Base-by-base conservation (phyloP, 1,139 yeast species). In the Yamadazyma oceani region DNA sequence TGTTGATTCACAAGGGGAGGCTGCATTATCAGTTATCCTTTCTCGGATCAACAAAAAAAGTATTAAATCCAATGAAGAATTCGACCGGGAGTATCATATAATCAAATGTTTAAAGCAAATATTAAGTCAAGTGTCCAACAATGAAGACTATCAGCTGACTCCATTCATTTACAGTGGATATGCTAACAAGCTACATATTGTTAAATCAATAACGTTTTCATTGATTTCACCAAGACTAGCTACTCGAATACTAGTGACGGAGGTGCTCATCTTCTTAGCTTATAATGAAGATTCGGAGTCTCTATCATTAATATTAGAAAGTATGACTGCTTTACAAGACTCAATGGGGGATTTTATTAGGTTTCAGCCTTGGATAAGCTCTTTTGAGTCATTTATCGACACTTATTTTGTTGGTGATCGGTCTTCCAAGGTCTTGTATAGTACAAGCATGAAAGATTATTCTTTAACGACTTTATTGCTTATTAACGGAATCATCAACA, bases 51-150 rank as follows among this genome's bases (percentile, higher is more conserved):
- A 67, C 45, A 67, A 61, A 42, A 68, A 69, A 45, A 66, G 72
- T 44, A 69, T 70, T 40, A 71, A 71, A 47, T 64, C 66, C 30
- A 69, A 71, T 42, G 74, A 69, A 25, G 75, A 70, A 41, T 66
- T 70, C 30, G 75, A 70, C 37, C 61, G 56, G 40, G 77, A 71
- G 44, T 66, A 48, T 38, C 46, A 55, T 13, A 68, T 71, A 21
- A 65, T 71, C 10, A 59, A 57, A 43, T 70, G 75, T 41, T 57
- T 71, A 35, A 66, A 60, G 41, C 57, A 56, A 38, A 60, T 69
- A 3, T 40, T 69, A 17, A 57, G 58, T 36, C 47, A 42, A 15
- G 38, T 42, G 39, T 22, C 21, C 14, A 28, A 35, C 9, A 51
- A 51, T 17, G 59, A 54, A 32, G 46, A 39, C 8, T 45, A 43